A percentile compares a stretch with the other conserved stretches of the same genome.
Conservation (phyloP, 192 early-diverging fungal species). For the Lunasporangiospora selenospora region DNA sequence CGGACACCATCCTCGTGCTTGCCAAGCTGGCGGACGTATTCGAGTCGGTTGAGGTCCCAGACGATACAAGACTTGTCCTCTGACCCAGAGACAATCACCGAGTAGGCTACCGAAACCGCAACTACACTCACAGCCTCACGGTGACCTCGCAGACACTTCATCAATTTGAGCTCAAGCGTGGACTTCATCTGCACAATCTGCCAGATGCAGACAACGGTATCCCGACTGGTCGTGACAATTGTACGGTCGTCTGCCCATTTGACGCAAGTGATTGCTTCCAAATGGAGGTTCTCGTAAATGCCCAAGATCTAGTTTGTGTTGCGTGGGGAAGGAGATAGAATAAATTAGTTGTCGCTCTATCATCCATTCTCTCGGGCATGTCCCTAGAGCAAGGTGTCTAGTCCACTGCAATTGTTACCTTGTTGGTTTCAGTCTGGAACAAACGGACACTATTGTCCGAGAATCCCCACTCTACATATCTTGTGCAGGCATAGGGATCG, state of each 20-base stretch:
- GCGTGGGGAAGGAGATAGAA: background rate
- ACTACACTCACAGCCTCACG: slow-evolving; percentile 56
- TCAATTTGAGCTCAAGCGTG: slow-evolving; percentile 52
- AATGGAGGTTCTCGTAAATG: slow-evolving; percentile 67
- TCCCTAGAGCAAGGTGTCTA: background rate
- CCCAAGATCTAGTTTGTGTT: slow-evolving; percentile 41
- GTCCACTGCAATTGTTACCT: slow-evolving; percentile 47
- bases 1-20: slow-evolving; percentile 60
- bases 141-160: slow-evolving; percentile 66
- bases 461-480: slow-evolving; percentile 72
- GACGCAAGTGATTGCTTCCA: slow-evolving; percentile 62
- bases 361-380: background rate
- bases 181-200: slow-evolving; percentile 53
- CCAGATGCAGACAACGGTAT: slow-evolving; percentile 69
- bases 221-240: slow-evolving; percentile 52
- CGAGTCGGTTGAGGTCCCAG: slow-evolving; percentile 71
- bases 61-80: slow-evolving; percentile 68
- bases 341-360: background rate
- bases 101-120: slow-evolving; percentile 62
- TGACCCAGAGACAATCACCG: slow-evolving; percentile 65
- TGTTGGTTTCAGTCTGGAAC: slow-evolving; percentile 56
- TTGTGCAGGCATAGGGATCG: slow-evolving; percentile 53
- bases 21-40: slow-evolving; percentile 63
- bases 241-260: slow-evolving; percentile 66
- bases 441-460: slow-evolving; percentile 65